Evolutionary conservation across 225 moss, liverwort and hornwort genomes (phyloP).

Genomic region (Marchantia polymorpha): DNA sequence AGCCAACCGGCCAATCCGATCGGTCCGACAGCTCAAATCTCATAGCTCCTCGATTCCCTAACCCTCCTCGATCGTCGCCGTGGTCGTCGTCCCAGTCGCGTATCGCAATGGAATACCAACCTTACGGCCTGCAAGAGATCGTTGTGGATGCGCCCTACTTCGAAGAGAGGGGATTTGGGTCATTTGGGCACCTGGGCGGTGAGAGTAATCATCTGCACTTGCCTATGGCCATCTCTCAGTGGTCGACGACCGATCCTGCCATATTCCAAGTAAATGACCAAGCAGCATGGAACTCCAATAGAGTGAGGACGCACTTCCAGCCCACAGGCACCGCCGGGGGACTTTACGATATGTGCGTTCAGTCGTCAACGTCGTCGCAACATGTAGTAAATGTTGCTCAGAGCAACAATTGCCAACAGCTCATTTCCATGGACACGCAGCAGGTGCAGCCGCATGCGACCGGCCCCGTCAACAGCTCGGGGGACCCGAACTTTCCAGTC

Average conservation of each 20-base stretch:
- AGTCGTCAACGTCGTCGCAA: slow-evolving; percentile 20
- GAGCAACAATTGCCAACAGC: slow-evolving; percentile 3
- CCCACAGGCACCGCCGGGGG: slow-evolving; percentile 35
- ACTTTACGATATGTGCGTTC: slow-evolving; percentile 32
- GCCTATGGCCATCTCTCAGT: slow-evolving; percentile 30
- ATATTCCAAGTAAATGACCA: slow-evolving; percentile 35
- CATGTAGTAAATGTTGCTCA: slow-evolving; percentile 11
- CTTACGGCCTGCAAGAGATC: slow-evolving; percentile 21
- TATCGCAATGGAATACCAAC: slow-evolving; percentile 29
- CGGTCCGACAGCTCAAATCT: not conserved
- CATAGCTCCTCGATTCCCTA: not conserved
- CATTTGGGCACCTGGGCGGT: slow-evolving; percentile 10
- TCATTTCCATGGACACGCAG: slow-evolving; percentile 43
- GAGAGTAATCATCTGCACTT: slow-evolving; percentile 11
- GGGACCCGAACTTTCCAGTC: slow-evolving; percentile 37
- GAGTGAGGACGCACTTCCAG: slow-evolving; percentile 30
- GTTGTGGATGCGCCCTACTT: slow-evolving; percentile 17
- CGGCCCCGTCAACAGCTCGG: slow-evolving; percentile 18
- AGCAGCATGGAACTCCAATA: slow-evolving; percentile 31
- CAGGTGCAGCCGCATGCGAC: slow-evolving; percentile 33
- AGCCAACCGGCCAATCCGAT: not conserved
- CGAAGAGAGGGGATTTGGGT: slow-evolving; percentile 32
- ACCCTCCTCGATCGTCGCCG: not conserved
- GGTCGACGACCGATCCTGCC: slow-evolving; percentile 64
- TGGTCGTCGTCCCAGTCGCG: not conserved